Percentiles rank a stretch among this genome's conserved stretches.
phyloP scores from a whole-genome alignment of 2,329 filamentous ascomycete genomes.

The Botrytis fabae region DNA sequence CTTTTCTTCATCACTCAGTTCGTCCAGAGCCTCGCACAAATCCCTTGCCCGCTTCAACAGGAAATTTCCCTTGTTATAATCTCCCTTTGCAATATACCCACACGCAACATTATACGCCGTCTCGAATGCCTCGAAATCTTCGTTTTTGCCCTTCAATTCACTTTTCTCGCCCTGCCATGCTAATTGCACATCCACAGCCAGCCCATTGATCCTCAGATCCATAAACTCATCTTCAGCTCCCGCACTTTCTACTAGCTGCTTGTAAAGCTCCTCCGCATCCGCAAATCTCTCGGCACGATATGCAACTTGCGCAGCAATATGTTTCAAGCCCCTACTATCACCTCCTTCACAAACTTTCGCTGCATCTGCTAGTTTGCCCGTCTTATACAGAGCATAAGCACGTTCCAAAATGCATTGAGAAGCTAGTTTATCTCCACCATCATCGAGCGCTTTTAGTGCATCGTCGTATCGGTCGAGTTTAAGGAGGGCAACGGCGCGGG shows the following conservation, averaged over 20 bases:
- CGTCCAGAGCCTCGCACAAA: constrained; percentile 72
- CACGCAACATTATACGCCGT: constrained; percentile 80
- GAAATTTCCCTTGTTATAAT: constrained; percentile 62
- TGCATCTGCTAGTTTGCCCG: constrained; percentile 67
- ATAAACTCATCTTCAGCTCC: constrained; percentile 62
- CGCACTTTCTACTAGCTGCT: constrained; percentile 51
- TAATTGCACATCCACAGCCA: constrained; percentile 70
- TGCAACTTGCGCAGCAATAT: constrained; percentile 65
- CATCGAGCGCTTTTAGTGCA: constrained; percentile 67
- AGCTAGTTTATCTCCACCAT: constrained; percentile 61
- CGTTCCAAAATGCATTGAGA: constrained; percentile 65
- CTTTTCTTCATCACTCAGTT: constrained; percentile 73
- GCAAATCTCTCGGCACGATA: constrained; percentile 76
- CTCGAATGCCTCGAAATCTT: constrained; percentile 75
- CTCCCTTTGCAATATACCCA: constrained; percentile 67
- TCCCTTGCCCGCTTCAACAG: constrained; percentile 69
- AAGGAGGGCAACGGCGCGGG: constrained; percentile 71
- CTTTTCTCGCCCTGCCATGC: constrained; percentile 60
- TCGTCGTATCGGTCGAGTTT: constrained; percentile 83
- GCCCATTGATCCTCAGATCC: constrained; percentile 74
- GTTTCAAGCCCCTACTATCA: constrained; percentile 41
- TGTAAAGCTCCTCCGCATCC: constrained; percentile 64
- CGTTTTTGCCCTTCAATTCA: constrained; percentile 41
- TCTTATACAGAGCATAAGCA: constrained; percentile 83
- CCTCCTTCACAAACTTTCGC: constrained; percentile 38